Evolutionary conservation across 2,329 filamentous ascomycete genomes (phyloP).

Genomic region (Thelonectria rubi): DNA sequence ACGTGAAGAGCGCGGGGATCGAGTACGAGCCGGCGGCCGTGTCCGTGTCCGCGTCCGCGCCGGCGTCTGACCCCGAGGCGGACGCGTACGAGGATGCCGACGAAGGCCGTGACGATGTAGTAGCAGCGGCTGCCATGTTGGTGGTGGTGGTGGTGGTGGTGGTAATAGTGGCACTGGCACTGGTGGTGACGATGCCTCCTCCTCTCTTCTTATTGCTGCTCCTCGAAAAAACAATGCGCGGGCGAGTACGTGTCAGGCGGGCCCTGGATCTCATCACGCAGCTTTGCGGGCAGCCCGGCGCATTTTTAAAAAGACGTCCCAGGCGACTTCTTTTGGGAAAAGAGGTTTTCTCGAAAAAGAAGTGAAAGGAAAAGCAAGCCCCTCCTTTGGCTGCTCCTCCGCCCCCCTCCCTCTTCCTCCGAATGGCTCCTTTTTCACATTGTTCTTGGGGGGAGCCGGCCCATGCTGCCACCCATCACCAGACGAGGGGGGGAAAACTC

Average conservation of each 20-base stretch:
- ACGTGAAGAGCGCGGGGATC: constrained; percentile 67
- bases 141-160: constrained; percentile 11
- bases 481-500: constrained; percentile 27
- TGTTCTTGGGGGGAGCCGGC: constrained; percentile 36
- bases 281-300: constrained; percentile 33
- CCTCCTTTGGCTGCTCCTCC: no score
- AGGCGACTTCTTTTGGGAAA: no score
- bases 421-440: constrained; percentile 33
- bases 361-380: background rate
- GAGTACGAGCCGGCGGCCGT: background rate
- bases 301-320: constrained; percentile 34
- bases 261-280: constrained; percentile 45
- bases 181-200: constrained; percentile 20
- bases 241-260: constrained; percentile 41
- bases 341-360: constrained; percentile 28
- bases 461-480: constrained; percentile 31
- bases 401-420: constrained; percentile 24
- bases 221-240: constrained; percentile 47
- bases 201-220: constrained; percentile 30
- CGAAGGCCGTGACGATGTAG: background rate
- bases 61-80: constrained; percentile 20
- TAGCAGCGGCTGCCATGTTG: constrained; percentile 30
- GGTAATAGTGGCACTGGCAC: constrained; percentile 13
- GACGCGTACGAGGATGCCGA: constrained; percentile 4
- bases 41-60: constrained; percentile 1